Conservation (phyloP, 495 filamentous ascomycete species). For the Tuber aestivum region DNA sequence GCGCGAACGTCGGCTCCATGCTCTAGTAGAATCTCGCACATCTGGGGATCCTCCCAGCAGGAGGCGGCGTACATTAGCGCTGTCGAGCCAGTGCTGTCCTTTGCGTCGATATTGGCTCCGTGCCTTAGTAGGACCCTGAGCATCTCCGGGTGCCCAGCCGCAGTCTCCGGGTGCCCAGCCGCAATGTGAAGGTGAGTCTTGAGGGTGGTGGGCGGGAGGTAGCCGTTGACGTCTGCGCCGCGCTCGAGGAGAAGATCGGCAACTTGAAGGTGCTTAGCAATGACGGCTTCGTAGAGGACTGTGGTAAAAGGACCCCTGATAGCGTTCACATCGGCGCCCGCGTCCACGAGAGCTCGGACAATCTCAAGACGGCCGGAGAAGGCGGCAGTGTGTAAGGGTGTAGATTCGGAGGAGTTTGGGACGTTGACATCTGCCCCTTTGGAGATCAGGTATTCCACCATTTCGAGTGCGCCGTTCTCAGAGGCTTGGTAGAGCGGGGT, state of each 20-base stretch:
- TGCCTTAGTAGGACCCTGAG: not conserved
- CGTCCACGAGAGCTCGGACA: not conserved
- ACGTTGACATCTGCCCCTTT: not conserved
- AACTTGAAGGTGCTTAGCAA: not conserved
- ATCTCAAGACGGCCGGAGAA: not conserved
- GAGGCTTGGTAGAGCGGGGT: not conserved
- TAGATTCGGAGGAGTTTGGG: not conserved
- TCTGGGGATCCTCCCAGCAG: not conserved
- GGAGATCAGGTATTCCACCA: not conserved
- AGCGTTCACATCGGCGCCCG: not conserved
- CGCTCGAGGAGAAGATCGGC: not conserved
- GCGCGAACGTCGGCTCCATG: slow-evolving; percentile 1
- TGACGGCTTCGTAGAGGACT: not conserved
- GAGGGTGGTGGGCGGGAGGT: not conserved
- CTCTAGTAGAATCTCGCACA: slow-evolving; percentile 5
- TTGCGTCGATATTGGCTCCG: slow-evolving; percentile 2
- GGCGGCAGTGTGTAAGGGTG: not conserved
- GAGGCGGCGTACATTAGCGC: not conserved
- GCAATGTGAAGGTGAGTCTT: slow-evolving; percentile 10
- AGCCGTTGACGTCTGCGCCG: not conserved
- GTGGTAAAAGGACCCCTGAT: not conserved
- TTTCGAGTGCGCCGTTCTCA: not conserved
- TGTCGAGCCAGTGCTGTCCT: slow-evolving; percentile 1
- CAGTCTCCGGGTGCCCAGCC: slow-evolving; percentile 1
- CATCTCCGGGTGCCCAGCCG: slow-evolving; percentile 3